Percentiles rank a stretch among this genome's conserved stretches.
Evolutionary conservation across 164 flowering plant genomes (phyloP).

Genomic region (Vitis amurensis): DNA sequence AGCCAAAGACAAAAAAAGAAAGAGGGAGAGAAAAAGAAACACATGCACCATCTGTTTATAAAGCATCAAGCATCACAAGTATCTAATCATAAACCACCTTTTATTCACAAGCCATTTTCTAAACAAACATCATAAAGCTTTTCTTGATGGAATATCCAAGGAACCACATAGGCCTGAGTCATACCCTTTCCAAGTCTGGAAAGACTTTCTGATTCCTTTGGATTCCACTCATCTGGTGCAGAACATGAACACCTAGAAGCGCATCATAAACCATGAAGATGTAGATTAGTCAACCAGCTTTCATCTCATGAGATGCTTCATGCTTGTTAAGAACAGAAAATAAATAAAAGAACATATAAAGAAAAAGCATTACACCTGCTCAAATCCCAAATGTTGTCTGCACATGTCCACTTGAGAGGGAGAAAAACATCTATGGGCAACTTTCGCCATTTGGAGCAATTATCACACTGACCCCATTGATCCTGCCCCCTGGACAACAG

Average conservation of each 20-base stretch:
- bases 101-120: background rate
- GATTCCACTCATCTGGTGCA: constrained; percentile 64
- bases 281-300: background rate
- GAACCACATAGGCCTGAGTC: constrained; percentile 7
- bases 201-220: constrained; percentile 59
- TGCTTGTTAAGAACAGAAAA: background rate
- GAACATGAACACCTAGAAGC: constrained; percentile 68
- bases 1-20: too few relatives aligned
- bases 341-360: background rate
- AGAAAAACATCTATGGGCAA: constrained; percentile 78
- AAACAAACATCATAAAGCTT: background rate
- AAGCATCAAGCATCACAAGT: too few relatives aligned
- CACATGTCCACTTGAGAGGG: constrained; percentile 82
- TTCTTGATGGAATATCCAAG: background rate
- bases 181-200: constrained; percentile 58
- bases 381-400: constrained; percentile 79
- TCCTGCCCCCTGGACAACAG: constrained; percentile 61
- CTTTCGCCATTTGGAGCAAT: constrained; percentile 85
- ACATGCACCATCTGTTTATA: too few relatives aligned
- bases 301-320: background rate
- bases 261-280: constrained; percentile 8
- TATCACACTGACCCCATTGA: constrained; percentile 97
- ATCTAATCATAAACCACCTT: background rate
- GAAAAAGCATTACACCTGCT: constrained; percentile 49
- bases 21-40: too few relatives aligned